Evolutionary conservation across 1,284 basidiomycete species (phyloP).

Genomic region (Trichosporon sp.): DNA sequence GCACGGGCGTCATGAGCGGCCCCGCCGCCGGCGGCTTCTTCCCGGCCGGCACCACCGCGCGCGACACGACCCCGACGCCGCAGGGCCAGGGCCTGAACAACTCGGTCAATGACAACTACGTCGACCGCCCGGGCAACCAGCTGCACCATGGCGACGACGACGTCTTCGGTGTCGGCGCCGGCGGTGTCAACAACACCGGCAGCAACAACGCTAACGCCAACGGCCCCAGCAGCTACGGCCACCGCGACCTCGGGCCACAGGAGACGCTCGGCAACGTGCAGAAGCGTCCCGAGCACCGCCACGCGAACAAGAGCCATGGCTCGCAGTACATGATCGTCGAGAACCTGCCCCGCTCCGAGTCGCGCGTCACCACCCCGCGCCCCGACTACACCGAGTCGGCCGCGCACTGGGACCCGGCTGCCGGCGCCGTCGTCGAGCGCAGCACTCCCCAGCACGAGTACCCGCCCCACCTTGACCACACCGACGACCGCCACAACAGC

Average conservation of each 20-base stretch:
- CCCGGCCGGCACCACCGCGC: not conserved
- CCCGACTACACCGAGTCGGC: not conserved
- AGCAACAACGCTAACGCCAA: not conserved
- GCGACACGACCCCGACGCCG: not conserved
- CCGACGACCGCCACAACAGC: not conserved
- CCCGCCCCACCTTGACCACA: not conserved
- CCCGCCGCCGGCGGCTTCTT: constrained; percentile 1
- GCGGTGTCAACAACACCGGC: not conserved
- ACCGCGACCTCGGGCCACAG: not conserved
- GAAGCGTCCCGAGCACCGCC: not conserved
- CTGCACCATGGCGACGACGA: not conserved
- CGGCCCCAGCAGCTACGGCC: not conserved
- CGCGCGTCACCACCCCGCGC: not conserved
- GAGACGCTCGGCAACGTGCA: not conserved
- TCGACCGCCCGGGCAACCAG: not conserved
- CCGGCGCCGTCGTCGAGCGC: not conserved
- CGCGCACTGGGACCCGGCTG: not conserved
- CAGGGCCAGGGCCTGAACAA: not conserved
- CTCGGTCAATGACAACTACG: not conserved
- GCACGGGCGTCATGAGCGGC: not conserved
- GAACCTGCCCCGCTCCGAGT: not conserved
- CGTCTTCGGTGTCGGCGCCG: not conserved
- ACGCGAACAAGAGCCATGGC: not conserved
- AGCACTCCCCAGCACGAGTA: not conserved
- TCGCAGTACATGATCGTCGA: constrained; percentile 11